These are phyloP conservation scores for Leonotis leonurus DNA, from an alignment of 257 asterid genomes.

Conservation along the genomic window DNA sequence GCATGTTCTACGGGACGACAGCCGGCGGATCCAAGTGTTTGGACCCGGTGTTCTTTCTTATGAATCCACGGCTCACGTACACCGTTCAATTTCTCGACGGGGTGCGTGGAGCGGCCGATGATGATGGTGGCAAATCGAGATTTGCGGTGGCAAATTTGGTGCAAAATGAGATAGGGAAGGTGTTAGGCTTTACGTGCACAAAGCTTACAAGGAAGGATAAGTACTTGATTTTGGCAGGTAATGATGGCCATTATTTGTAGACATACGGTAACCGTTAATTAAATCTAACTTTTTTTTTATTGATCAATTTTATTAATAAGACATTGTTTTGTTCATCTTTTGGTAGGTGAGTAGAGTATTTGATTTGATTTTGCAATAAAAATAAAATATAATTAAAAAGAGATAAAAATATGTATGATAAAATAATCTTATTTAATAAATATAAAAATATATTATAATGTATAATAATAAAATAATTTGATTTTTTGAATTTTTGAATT, in stretches of 20 bases:
- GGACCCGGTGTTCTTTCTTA: slow-evolving; percentile 37
- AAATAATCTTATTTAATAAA: too few species aligned
- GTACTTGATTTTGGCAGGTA: slow-evolving; percentile 39
- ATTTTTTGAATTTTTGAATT: too few species aligned
- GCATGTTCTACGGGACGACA: slow-evolving; percentile 50
- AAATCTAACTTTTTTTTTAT: not conserved
- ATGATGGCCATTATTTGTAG: slow-evolving; percentile 26
- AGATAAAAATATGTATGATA: too few species aligned
- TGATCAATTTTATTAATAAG: not conserved
- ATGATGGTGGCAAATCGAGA: slow-evolving; percentile 7
- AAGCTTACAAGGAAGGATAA: slow-evolving; percentile 40
- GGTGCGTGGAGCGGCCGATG: slow-evolving; percentile 16
- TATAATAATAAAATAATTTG: too few species aligned
- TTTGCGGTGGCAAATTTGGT: slow-evolving; percentile 32
- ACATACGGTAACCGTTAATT: not conserved
- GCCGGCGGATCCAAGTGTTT: slow-evolving; percentile 39
- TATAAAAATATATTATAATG: too few species aligned
- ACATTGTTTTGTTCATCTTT: too few species aligned
- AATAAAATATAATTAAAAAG: too few species aligned
- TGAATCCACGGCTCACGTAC: slow-evolving; percentile 35
- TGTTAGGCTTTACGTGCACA: slow-evolving; percentile 41
- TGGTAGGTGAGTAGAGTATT: too few species aligned
- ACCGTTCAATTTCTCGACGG: slow-evolving; percentile 18
- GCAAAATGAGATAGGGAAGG: slow-evolving; percentile 36
- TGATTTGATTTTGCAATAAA: too few species aligned